Evolutionary conservation across 1,284 basidiomycete genomes (phyloP), one percentile per base, ranked within the genome.

Genomic region (Trichosporon sp.): DNA sequence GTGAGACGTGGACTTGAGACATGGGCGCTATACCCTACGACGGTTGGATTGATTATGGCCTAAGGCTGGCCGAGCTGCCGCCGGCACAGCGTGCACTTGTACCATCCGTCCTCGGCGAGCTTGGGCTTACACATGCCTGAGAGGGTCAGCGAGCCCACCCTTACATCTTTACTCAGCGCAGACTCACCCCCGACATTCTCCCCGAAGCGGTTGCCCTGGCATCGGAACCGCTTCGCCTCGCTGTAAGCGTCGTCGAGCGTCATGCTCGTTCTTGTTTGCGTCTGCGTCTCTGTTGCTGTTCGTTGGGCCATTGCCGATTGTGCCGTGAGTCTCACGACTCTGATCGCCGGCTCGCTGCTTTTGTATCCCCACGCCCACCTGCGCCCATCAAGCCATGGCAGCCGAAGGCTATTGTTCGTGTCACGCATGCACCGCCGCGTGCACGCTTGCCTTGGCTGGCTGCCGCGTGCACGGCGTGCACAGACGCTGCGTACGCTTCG

Each of bases 91-190:
- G 56, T 63, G 65, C 69, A 70, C 31, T 64, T 26, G 46, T 63
- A 38, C 19, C 43, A 46, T 31, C 69, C 69, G 66, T 67, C 66
- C 5, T 38, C 46, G 1, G 43, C 59, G 12, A 46, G 56, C 3
- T 63, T 51, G 21, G 69, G 69, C 59, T 67, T 67, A 65, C 69
- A 70, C 16, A 56, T 66, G 19, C 65, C 69, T 70, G 54, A 19
- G 19, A 37, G 19, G 16, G 65, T 65, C 37, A 38, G 46, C n/a
- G 65, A 19, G 43, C 14, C 21, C 1, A 10, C 37, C 10, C 2
- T 11, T 21, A 2, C 2, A 2, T 0, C 4, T 21, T 38, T 21
- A 37, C 35, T 37, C 35, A 12, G 31, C 2, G 14, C 19, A 16
- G 4, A 69, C 68, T 46, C 14, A 69, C 68, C 68, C 16, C 59